Evolutionary conservation across 352 stramenopile species (phyloP).

Genomic region (Globisporangium cystogenes): DNA sequence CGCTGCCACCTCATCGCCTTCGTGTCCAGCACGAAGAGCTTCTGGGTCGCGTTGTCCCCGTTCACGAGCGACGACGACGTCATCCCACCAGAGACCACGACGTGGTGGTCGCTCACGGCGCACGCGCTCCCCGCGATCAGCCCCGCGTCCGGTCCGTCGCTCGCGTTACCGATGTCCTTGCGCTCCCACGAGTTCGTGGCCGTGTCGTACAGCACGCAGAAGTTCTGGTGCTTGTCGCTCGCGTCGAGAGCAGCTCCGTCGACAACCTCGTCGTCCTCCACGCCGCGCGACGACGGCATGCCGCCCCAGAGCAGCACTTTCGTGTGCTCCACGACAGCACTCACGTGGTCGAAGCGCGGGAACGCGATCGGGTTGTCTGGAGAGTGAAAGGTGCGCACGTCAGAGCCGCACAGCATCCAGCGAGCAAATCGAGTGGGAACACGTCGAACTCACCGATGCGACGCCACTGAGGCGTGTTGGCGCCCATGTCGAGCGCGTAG

Average conservation of each 20-base stretch:
- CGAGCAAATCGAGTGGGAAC: background rate
- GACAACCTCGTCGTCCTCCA: constrained; percentile 15
- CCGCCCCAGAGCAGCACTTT: constrained; percentile 61
- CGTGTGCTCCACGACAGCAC: constrained; percentile 33
- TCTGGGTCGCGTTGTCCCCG: constrained; percentile 34
- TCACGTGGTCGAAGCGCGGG: constrained; percentile 58
- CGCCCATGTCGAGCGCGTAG: constrained; percentile 50
- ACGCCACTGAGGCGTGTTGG: constrained; percentile 33
- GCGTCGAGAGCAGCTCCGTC: constrained; percentile 1
- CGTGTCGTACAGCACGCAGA: constrained; percentile 56
- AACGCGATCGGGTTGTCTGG: constrained; percentile 15
- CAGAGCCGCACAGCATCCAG: background rate
- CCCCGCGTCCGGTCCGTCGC: constrained; percentile 22
- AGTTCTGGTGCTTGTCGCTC: constrained; percentile 3
- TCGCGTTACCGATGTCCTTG: constrained; percentile 27
- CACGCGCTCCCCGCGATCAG: constrained; percentile 45
- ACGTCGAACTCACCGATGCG: constrained; percentile 31
- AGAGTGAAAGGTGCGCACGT: background rate
- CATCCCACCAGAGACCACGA: constrained; percentile 61
- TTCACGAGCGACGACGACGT: constrained; percentile 29
- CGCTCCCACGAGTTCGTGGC: constrained; percentile 27
- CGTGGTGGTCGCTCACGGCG: constrained; percentile 40
- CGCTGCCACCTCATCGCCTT: constrained; percentile 39
- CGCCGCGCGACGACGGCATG: constrained; percentile 33
- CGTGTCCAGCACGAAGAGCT: constrained; percentile 49